A percentile compares a stretch with the other conserved stretches of the same genome.
phyloP scores from a whole-genome alignment of 2,329 filamentous ascomycete genomes.

The Ophiosphaerella herpotricha region DNA sequence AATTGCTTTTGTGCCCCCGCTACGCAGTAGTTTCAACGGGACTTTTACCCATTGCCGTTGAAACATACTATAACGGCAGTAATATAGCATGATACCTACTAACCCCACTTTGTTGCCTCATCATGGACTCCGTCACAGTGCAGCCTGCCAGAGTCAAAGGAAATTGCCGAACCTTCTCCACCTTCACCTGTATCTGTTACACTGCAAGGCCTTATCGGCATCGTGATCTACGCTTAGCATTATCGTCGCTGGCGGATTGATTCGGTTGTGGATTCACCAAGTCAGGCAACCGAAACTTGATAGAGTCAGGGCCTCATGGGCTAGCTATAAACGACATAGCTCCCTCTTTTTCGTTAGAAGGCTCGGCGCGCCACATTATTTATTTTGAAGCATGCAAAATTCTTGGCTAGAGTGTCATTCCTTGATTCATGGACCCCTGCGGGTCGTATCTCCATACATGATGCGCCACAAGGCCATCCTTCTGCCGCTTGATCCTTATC shows the following conservation, averaged over 20 bases:
- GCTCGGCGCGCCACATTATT: conserved; percentile 11
- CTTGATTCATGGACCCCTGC: conserved; percentile 27
- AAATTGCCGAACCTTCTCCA: conserved; percentile 2
- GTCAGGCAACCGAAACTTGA: too few species aligned
- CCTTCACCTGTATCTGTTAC: conserved; percentile 2
- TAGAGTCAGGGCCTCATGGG: not conserved
- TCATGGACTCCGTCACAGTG: conserved; percentile 6
- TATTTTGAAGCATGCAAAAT: conserved; percentile 8
- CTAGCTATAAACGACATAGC: conserved; percentile 6
- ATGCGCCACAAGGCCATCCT: conserved; percentile 29
- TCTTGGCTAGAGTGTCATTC: conserved; percentile 19
- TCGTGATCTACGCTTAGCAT: not conserved
- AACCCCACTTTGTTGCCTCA: conserved; percentile 9
- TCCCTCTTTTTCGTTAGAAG: not conserved
- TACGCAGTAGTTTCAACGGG: conserved; percentile 12
- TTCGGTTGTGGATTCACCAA: too few species aligned
- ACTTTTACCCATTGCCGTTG: conserved; percentile 18
- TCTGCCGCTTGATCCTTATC: conserved; percentile 19
- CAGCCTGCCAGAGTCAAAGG: not conserved
- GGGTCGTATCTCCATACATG: conserved; percentile 27
- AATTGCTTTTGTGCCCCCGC: conserved; percentile 14
- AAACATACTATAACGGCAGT: conserved; percentile 26
- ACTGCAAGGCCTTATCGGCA: not conserved
- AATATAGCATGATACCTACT: conserved; percentile 10
- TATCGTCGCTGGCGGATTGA: conserved; percentile 2